Base-by-base conservation (phyloP, 2,329 filamentous ascomycete genomes). In the Ophiobolus disseminans region DNA sequence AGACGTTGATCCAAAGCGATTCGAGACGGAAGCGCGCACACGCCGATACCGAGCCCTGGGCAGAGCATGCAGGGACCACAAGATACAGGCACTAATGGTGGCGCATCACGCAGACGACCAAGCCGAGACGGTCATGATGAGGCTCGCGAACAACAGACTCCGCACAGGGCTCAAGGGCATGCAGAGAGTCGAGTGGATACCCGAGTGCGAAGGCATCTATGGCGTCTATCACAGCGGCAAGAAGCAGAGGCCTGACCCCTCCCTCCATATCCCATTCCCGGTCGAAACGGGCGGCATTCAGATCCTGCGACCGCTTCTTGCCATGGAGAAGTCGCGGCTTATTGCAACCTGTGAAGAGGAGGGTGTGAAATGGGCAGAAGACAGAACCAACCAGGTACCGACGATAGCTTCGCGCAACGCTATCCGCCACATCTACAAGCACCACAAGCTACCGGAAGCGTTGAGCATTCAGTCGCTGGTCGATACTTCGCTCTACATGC, bases 71-170 rank as follows among this genome's bases (percentile, higher is more conserved):
- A 71, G 72, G 13, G 68, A 75, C 1, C 59, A 75, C 5, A 68
- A 75, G 0, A 82, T 89, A 3, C 74, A 72, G 4, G 82, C 83
- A 16, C 70, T 97, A 1, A 81, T 97, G 30, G 76, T 95, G 21
- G 94, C 87, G 3, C 94, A 99, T 68, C 94, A 99, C 69, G 79
- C 82, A 53, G 92, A 97, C 64, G 94, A 99, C 64, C 90, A 94
- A 66, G 88, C 91, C 46, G 94, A 99, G 75, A 97, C 92, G 0
- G 80, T 95, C 3, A 74, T 97, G 39, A 89, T 91, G 86, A 83
- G 94, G 32, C 73, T 97, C 26, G 73, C 87, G 7, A 78, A 79
- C 3, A 86, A 87, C 0, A 88, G 90, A 62, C 76, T 82, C 2
- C 82, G 83, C n/a, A 76, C 81, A n/a, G 91, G 90, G 0, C 76